Conservation (phyloP, 108 stramenopile species). For the Nitzschia palea region DNA sequence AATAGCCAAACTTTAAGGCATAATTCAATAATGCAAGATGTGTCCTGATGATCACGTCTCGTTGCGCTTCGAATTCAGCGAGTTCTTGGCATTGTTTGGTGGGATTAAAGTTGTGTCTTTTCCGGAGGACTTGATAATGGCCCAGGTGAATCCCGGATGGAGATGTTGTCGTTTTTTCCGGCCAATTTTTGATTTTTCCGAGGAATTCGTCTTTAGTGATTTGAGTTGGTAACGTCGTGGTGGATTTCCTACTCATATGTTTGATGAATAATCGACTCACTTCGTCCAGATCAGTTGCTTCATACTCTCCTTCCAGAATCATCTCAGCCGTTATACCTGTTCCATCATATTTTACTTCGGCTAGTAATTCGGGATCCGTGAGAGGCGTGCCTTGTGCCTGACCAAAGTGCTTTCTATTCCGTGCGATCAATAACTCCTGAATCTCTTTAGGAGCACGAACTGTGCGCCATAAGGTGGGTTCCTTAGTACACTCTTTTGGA, state of each 20-base stretch:
- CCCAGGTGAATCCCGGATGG: neutral
- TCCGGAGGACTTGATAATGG: neutral
- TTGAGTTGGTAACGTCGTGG: neutral
- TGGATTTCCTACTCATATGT: neutral
- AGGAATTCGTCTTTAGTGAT: neutral
- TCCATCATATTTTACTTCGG: neutral
- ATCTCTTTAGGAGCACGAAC: neutral
- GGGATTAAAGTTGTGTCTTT: neutral
- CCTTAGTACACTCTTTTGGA: neutral
- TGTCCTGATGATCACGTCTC: neutral
- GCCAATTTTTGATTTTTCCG: neutral
- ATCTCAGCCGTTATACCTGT: neutral
- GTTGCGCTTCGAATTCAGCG: neutral
- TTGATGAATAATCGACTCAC: neutral
- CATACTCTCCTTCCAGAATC: neutral
- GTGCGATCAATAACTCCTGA: neutral
- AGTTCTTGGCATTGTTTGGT: neutral
- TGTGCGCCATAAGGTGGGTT: neutral
- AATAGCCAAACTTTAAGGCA: neutral
- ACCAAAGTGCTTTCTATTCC: constrained; percentile 7
- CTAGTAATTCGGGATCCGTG: neutral
- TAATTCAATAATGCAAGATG: neutral
- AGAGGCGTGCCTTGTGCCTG: constrained; percentile 11
- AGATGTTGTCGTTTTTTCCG: neutral
- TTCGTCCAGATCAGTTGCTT: neutral